These are phyloP conservation scores for Lodderomyces theae DNA, from an alignment of 1,139 yeast species.

Conservation along the genomic window DNA sequence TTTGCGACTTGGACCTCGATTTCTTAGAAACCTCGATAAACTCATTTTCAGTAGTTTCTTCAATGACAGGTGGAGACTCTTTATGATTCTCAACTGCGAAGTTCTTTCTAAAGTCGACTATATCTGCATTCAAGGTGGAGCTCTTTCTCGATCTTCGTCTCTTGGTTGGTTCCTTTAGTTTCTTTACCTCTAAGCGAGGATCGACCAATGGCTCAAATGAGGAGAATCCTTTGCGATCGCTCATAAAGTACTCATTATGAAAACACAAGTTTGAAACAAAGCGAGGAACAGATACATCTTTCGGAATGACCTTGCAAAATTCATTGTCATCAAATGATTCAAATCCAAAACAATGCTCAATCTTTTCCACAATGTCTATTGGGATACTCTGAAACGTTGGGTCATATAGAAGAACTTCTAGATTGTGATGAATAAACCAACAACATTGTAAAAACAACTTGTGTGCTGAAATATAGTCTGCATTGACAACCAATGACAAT, in stretches of 20 bases:
- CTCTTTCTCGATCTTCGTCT: slow-evolving; percentile 31
- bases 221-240: slow-evolving; percentile 36
- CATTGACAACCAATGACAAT: slow-evolving; percentile 50
- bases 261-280: not conserved
- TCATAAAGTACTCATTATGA: slow-evolving; percentile 41
- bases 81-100: not conserved
- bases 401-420: slow-evolving; percentile 63
- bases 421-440: slow-evolving; percentile 66
- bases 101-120: slow-evolving; percentile 22
- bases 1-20: slow-evolving; percentile 1
- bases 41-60: slow-evolving; percentile 14
- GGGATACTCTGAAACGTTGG: slow-evolving; percentile 29
- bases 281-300: slow-evolving; percentile 19
- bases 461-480: slow-evolving; percentile 47
- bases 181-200: slow-evolving; percentile 23
- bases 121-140: slow-evolving; percentile 19
- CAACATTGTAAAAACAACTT: slow-evolving; percentile 60
- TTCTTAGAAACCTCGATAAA: slow-evolving; percentile 1
- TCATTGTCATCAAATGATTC: not conserved
- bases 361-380: slow-evolving; percentile 22
- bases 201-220: slow-evolving; percentile 53
- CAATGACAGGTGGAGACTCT: slow-evolving; percentile 23
- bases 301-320: not conserved
- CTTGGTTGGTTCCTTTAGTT: slow-evolving; percentile 16
- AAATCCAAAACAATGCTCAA: slow-evolving; percentile 21